These are phyloP conservation scores for Ophiocordyceps camponoti-saundersi DNA, from an alignment of 2,329 filamentous ascomycete species.

Conservation along the genomic window DNA sequence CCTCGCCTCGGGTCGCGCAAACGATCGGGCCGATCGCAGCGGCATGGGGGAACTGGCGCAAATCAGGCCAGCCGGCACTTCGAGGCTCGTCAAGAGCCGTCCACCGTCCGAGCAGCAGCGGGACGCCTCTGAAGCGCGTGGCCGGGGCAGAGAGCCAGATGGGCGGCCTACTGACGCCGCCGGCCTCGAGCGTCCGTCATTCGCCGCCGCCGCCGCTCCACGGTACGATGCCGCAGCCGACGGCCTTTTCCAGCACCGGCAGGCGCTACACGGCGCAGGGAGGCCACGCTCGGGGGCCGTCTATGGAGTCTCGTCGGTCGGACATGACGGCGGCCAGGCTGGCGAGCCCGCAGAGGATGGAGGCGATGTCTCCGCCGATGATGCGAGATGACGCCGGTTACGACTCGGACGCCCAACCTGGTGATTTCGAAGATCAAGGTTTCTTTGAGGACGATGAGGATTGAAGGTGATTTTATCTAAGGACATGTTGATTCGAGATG, in stretches of 20 bases:
- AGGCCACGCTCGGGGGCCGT: conserved; percentile 11
- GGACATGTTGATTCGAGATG: neutral
- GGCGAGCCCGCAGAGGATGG: conserved; percentile 23
- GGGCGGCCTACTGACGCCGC: conserved; percentile 78
- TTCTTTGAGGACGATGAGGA: conserved; percentile 33
- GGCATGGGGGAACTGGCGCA: conserved; percentile 95
- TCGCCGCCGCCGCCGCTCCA: conserved; percentile 33
- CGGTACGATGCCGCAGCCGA: conserved; percentile 28
- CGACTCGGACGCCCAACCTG: conserved; percentile 42
- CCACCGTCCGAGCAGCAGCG: conserved; percentile 23
- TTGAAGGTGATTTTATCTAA: neutral
- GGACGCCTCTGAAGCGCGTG: conserved; percentile 47
- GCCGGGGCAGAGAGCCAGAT: conserved; percentile 39
- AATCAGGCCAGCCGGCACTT: conserved; percentile 37
- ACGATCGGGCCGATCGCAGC: conserved; percentile 63
- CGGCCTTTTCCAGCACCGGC: conserved; percentile 43
- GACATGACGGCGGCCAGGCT: conserved; percentile 21
- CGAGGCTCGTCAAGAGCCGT: conserved; percentile 29
- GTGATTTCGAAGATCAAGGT: conserved; percentile 41
- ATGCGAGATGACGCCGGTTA: conserved; percentile 36
- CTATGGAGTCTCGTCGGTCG: conserved; percentile 17
- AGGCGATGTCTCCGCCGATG: conserved; percentile 43
- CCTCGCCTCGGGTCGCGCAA: conserved; percentile 69
- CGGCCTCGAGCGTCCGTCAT: conserved; percentile 54
- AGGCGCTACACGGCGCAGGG: conserved; percentile 35